Percentiles rank a stretch among this genome's conserved stretches.
Evolutionary conservation across 163 green algal species (phyloP).

Genomic region (Chlamydomonas reinhardtii): DNA sequence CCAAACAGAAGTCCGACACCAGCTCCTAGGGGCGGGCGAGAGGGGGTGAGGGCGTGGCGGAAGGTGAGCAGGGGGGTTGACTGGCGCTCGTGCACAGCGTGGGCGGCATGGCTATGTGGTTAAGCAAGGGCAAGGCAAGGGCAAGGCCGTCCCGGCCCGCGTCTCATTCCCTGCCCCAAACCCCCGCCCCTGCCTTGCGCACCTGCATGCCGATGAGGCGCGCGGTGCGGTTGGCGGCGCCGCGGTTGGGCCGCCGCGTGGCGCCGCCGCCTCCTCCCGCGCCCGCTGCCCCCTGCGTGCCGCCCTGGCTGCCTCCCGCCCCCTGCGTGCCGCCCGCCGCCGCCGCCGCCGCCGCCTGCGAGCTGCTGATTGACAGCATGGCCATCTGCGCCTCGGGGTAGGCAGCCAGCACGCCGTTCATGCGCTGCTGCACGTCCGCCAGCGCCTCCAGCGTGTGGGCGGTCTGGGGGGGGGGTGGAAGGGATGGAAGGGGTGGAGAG

Average conservation of each 20-base stretch:
- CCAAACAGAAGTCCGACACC: conserved; percentile 63
- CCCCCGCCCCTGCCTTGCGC: neutral
- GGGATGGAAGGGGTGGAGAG: too few relatives aligned
- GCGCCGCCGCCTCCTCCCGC: neutral
- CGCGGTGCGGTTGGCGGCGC: conserved; percentile 1
- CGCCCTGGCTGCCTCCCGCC: too few relatives aligned
- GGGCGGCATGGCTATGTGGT: too few relatives aligned
- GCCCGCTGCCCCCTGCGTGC: neutral
- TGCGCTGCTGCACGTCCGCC: conserved; percentile 42
- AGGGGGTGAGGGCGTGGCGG: too few relatives aligned
- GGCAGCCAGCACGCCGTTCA: conserved; percentile 31
- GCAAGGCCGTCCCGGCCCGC: too few relatives aligned
- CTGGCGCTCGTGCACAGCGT: too few relatives aligned
- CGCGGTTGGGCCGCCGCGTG: conserved; percentile 33
- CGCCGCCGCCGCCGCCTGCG: neutral
- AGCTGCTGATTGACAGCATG: conserved; percentile 20
- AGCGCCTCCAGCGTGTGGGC: conserved; percentile 7
- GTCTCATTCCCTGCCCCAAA: too few relatives aligned
- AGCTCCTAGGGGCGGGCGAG: conserved; percentile 29
- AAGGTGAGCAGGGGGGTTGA: neutral
- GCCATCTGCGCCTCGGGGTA: conserved; percentile 46
- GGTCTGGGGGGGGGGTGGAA: neutral
- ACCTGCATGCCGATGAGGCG: conserved; percentile 31
- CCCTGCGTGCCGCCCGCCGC: neutral
- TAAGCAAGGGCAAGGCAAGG: too few relatives aligned